Conservation (phyloP, 768 basidiomycete species). For the Suillus subalutaceus region DNA sequence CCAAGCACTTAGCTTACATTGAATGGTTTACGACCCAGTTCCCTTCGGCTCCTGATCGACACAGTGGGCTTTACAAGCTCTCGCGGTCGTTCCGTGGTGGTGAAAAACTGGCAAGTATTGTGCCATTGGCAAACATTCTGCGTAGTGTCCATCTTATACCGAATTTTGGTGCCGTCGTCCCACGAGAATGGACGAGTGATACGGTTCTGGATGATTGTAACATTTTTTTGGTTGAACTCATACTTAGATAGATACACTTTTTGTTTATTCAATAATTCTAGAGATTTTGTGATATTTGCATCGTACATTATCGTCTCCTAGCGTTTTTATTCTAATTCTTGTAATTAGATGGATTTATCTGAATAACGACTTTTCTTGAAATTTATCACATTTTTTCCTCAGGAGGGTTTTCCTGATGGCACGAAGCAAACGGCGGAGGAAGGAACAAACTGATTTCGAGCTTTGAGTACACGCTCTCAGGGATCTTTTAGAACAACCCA, state of each 20-base stretch:
- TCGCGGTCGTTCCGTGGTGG: neutral
- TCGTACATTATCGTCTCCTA: neutral
- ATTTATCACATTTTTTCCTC: too few species aligned
- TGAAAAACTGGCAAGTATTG: slow-evolving; percentile 23
- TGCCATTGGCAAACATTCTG: slow-evolving; percentile 20
- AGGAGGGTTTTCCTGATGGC: neutral
- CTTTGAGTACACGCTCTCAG: too few species aligned
- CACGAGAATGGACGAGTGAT: too few species aligned
- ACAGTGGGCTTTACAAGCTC: slow-evolving; percentile 31
- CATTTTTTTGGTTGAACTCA: slow-evolving; percentile 26
- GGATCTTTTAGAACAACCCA: too few species aligned
- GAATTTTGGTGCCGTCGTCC: too few species aligned
- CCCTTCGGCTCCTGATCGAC: slow-evolving; percentile 21
- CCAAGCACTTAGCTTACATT: slow-evolving; percentile 17
- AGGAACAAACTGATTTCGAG: too few species aligned
- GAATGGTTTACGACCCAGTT: slow-evolving; percentile 24
- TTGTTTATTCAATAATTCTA: neutral
- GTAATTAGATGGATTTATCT: neutral
- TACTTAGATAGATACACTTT: slow-evolving; percentile 18
- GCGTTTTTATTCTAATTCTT: neutral
- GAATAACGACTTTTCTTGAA: too few species aligned
- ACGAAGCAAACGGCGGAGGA: too few species aligned
- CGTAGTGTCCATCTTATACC: slow-evolving; percentile 25
- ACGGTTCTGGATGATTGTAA: too few species aligned
- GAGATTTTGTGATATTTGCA: neutral